Evolutionary conservation across 805 yeast genomes (phyloP), one percentile per base, ranked within the genome.

Genomic region (Wickerhamiella qilinensis): DNA sequence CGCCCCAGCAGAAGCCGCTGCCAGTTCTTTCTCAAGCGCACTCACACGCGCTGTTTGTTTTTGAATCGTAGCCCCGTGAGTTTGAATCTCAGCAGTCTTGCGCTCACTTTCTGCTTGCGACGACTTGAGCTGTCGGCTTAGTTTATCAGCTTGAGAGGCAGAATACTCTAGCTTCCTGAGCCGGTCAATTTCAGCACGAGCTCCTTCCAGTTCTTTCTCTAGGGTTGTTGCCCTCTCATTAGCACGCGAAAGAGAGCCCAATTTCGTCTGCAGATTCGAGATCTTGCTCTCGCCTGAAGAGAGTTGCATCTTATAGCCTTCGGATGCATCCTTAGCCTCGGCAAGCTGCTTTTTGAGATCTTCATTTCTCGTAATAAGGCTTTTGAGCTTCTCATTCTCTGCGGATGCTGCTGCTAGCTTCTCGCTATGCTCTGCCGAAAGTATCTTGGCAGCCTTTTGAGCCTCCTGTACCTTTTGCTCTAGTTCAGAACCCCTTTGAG

Each of bases 361-460:
- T 9, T 12, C 27, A 12, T 9, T 24, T 24, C 12, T 8, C 8
- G 27, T 24, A 24, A 9, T 24, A 8, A 12, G 11, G 27, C 11
- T 12, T 12, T 24, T 24, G 27, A 24, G 27, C 27, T 24, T 8
- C 12, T 24, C 27, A 24, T 9, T 24, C 27, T 24, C 27, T 9
- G 27, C 27, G 11, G 8, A 8, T 9, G 12, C 11, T 12, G 27
- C 8, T 9, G 27, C 12, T 9, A 12, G 8, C 27, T 24, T 24
- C 27, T 24, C 27, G 12, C 11, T 12, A 24, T 24, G 27, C 12
- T 24, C 12, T 8, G 11, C 11, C 12, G 29, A 37, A 2, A 46
- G 37, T 17, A 46, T 46, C 1, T 30, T 14, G 18, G 39, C 30
- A n/a, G 38, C 20, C 16, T 34, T 37, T 2, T 27, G 36, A 8